Conservation (phyloP, 2,329 filamentous ascomycete species). For the Calonectria pauciramosa region DNA sequence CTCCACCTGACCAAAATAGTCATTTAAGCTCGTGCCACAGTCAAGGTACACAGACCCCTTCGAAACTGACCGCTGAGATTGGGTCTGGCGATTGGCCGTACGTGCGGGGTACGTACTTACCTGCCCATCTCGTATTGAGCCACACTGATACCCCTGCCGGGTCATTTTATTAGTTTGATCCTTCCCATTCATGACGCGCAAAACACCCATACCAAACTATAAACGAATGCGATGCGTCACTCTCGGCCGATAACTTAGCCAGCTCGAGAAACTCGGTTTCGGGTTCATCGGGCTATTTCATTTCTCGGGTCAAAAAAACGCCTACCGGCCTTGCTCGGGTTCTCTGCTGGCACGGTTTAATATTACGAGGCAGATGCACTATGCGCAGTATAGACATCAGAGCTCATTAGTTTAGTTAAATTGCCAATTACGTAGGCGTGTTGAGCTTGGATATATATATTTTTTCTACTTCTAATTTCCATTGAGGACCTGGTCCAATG, state of each 20-base stretch:
- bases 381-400: background rate
- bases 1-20: background rate
- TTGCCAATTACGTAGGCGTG: background rate
- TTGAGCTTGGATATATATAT: background rate
- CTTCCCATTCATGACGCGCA: background rate
- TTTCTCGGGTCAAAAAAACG: background rate
- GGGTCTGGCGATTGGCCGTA: background rate
- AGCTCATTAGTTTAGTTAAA: background rate
- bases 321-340: background rate
- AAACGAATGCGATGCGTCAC: background rate
- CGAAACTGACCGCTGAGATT: background rate
- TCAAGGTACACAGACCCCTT: background rate
- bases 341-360: background rate
- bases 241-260: background rate
- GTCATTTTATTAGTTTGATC: background rate
- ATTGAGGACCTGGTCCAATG: background rate
- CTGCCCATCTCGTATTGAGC: background rate
- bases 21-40: background rate
- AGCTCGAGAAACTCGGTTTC: background rate
- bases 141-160: background rate
- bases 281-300: background rate
- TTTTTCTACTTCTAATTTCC: background rate
- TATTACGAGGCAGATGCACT: background rate
- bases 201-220: background rate
- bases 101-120: too few relatives aligned